Evolutionary conservation across 2,329 filamentous ascomycete genomes (phyloP), one percentile per base, ranked within the genome.

Genomic region (Penicillium digitatum): DNA sequence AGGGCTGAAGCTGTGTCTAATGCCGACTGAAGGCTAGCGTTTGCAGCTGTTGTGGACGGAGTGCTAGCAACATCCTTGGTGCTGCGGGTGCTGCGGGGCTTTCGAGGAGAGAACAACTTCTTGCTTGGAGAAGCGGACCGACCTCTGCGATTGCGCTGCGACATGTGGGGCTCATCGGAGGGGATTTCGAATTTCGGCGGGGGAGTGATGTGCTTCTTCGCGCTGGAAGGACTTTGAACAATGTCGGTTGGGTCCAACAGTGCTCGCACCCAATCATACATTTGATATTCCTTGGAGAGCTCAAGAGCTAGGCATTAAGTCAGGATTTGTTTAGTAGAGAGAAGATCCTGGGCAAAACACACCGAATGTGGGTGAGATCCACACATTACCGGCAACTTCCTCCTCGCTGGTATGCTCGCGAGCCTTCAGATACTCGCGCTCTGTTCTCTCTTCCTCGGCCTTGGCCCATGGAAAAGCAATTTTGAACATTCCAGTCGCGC

Each of bases 331-430:
- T 44, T 46, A 52, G 20, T 8, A 16, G 29, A 38, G 24, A 16
- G 45, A 44, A 40, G 5, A 35, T 29, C 20, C 74, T 62, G 76
- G 87, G 31, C 39, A 42, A 6, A 29, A 51, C 75, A 64, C 78
- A 87, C 85, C 85, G 70, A 83, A 78, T 62, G 87, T 81, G 6
- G 93, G 91, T 44, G 90, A 85, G 48, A 97, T 92, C 94, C 94
- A 99, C 49, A 99, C 85, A 73, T 96, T 99, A 43, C 94, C 94
- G 26, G 94, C 94, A 29, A 94, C 91, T 79, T 97, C 94, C 70
- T 97, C 92, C 54, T 82, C 81, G 65, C 91, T 95, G 10, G 92
- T 95, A 29, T 87, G 87, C 32, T 84, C 76, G 27, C 94, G 85
- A 7, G 82, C 84, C 78, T 96, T 96, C 75, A 99, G 87, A 75